These are phyloP conservation scores for Nemania bipapillata DNA, from an alignment of 2,329 filamentous ascomycete species.

Conservation along the genomic window DNA sequence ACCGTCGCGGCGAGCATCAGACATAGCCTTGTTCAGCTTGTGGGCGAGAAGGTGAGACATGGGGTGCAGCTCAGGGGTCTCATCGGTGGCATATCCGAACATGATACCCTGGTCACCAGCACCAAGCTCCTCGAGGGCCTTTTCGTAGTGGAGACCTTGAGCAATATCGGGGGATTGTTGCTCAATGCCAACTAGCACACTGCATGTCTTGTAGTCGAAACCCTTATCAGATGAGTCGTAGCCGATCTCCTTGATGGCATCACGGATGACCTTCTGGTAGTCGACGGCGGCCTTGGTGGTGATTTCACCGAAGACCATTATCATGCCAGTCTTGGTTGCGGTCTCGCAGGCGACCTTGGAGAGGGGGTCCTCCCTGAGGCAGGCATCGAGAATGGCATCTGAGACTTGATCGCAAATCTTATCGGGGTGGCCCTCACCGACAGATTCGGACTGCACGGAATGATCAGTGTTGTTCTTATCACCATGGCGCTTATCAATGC, in stretches of 20 bases:
- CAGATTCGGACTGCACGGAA: conserved; percentile 77
- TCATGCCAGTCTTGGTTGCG: conserved; percentile 99
- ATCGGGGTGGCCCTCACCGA: conserved; percentile 91
- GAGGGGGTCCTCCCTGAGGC: conserved; percentile 90
- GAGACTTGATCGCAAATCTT: conserved; percentile 99
- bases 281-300: conserved; percentile 94
- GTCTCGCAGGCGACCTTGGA: conserved; percentile 99
- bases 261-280: conserved; percentile 97
- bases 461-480: conserved; percentile 35
- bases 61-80: conserved; percentile 96
- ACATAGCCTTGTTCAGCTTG: conserved; percentile 97
- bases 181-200: conserved; percentile 98
- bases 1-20: conserved; percentile 85
- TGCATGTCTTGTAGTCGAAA: conserved; percentile 99
- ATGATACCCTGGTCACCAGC: conserved; percentile 99
- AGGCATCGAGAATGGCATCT: conserved; percentile 98
- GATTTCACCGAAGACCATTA: conserved; percentile 99
- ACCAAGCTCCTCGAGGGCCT: conserved; percentile 96
- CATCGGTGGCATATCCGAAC: conserved; percentile 99
- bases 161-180: conserved; percentile 99
- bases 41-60: conserved; percentile 93
- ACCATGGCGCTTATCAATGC: conserved; percentile 4
- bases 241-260: conserved; percentile 96
- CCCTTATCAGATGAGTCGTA: conserved; percentile 98
- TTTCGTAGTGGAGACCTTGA: conserved; percentile 97